Evolutionary conservation across 2,329 filamentous ascomycete genomes (phyloP).

Genomic region (Exophiala sideris): DNA sequence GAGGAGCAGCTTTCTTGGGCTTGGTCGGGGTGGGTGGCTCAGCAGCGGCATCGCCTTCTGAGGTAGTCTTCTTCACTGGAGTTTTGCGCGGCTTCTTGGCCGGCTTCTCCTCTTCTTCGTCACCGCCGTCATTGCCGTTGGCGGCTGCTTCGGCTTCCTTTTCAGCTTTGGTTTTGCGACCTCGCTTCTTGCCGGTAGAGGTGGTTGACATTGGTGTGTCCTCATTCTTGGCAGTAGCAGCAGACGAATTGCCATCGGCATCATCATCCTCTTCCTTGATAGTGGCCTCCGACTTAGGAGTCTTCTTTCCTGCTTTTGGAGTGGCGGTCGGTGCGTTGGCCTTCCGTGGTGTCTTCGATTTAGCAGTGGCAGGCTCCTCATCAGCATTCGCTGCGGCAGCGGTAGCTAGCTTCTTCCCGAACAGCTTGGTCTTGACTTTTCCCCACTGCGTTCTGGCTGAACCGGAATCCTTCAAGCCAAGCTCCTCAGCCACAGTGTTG

Average conservation of each 20-base stretch:
- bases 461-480: conserved; percentile 36
- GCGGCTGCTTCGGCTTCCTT: conserved; percentile 22
- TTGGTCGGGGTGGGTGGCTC: conserved; percentile 3
- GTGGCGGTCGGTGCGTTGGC: conserved; percentile 18
- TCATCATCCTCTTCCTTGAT: background rate
- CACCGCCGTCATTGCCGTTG: conserved; percentile 10
- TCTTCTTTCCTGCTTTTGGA: conserved; percentile 11
- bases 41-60: background rate
- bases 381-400: conserved; percentile 1
- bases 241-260: background rate
- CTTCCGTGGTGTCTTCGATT: conserved; percentile 17
- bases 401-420: conserved; percentile 7
- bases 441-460: conserved; percentile 37
- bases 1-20: background rate
- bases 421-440: conserved; percentile 38
- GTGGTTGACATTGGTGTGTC: background rate
- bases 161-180: conserved; percentile 22
- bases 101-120: conserved; percentile 16
- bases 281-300: conserved; percentile 5
- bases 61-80: conserved; percentile 20
- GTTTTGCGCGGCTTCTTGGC: conserved; percentile 21
- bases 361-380: conserved; percentile 2
- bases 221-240: background rate
- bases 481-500: conserved; percentile 35
- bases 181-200: conserved; percentile 18